Evolutionary conservation across 192 early-diverging fungal species (phyloP).

Genomic region (Coemansia pectinata): DNA sequence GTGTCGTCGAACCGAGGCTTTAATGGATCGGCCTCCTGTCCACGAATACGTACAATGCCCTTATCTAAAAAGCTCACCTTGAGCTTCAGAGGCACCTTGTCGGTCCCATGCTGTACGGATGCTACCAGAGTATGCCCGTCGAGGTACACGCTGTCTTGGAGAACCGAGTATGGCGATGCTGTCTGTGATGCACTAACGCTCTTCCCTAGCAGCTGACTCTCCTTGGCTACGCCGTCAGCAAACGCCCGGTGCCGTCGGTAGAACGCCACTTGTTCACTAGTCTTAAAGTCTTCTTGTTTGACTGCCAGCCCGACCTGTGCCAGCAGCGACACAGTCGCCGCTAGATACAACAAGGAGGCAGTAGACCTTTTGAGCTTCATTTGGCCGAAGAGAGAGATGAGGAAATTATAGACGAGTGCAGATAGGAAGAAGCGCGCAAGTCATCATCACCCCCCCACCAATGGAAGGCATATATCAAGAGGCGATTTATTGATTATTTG

Average conservation of each 20-base stretch:
- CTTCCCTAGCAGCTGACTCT: slow-evolving; percentile 16
- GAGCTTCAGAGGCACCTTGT: slow-evolving; percentile 39
- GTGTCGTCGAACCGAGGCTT: slow-evolving; percentile 71
- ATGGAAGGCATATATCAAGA: too few species aligned
- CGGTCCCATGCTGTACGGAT: slow-evolving; percentile 21
- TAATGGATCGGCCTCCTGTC: slow-evolving; percentile 68
- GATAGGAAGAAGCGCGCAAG: not conserved
- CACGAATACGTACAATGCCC: slow-evolving; percentile 61
- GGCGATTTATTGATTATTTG: not conserved
- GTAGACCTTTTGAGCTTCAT: slow-evolving; percentile 12
- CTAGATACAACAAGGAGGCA: slow-evolving; percentile 23
- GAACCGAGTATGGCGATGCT: slow-evolving; percentile 64
- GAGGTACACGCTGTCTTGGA: slow-evolving; percentile 60
- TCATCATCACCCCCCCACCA: not conserved
- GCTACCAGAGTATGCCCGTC: slow-evolving; percentile 41
- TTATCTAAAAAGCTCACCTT: slow-evolving; percentile 58
- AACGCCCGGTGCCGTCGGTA: slow-evolving; percentile 86
- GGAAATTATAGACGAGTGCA: not conserved
- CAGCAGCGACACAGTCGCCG: slow-evolving; percentile 17
- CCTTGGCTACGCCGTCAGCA: slow-evolving; percentile 64
- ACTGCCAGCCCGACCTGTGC: slow-evolving; percentile 52
- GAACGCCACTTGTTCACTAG: slow-evolving; percentile 82
- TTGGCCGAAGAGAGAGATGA: not conserved
- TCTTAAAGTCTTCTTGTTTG: slow-evolving; percentile 89
- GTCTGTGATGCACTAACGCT: slow-evolving; percentile 11